Conservation (phyloP, 768 basidiomycete genomes). For the Suillus brevipes region DNA sequence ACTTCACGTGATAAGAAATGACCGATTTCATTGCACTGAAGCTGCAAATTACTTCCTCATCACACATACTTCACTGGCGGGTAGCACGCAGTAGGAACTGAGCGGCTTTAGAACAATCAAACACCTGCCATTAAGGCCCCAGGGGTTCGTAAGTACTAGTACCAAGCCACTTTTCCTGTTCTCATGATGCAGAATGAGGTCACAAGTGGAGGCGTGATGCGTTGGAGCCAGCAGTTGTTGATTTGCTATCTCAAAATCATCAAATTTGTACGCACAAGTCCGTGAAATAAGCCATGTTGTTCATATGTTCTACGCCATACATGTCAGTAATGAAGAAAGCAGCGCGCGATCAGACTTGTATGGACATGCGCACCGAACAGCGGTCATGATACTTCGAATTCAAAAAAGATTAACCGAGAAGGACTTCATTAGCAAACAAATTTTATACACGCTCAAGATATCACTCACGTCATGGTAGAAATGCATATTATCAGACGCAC, state of each 20-base stretch:
- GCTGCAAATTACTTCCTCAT: background rate
- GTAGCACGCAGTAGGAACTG: background rate
- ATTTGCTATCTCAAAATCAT: background rate
- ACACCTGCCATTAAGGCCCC: background rate
- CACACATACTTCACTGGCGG: background rate
- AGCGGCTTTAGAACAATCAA: background rate
- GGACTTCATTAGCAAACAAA: background rate
- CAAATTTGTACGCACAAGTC: background rate
- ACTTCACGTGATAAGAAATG: background rate
- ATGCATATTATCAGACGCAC: background rate
- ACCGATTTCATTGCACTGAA: background rate
- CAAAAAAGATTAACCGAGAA: background rate
- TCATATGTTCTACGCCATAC: background rate
- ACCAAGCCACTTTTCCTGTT: background rate
- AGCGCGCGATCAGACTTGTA: background rate
- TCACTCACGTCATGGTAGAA: background rate
- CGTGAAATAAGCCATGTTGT: background rate
- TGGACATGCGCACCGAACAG: background rate
- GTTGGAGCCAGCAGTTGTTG: background rate
- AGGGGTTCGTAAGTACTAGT: background rate
- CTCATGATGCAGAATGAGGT: background rate
- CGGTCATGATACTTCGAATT: background rate
- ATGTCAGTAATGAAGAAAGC: background rate
- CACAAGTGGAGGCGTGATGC: background rate
- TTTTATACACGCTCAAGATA: background rate